Percentiles rank a stretch among this genome's conserved stretches.
Conservation (phyloP, 805 yeast species). For the Brettanomyces bruxellensis region DNA sequence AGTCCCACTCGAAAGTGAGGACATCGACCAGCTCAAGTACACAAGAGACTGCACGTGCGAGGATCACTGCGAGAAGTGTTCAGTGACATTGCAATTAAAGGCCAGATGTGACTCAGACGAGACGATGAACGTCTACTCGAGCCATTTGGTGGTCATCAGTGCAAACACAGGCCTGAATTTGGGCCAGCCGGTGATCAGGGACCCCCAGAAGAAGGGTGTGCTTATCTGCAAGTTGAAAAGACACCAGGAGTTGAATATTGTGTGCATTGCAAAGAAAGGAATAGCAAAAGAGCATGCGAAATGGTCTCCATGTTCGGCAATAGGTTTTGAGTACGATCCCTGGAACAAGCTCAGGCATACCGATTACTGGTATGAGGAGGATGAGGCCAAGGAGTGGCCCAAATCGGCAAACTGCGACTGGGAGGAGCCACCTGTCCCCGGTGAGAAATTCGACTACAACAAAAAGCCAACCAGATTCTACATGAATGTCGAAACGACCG, state of each 20-base stretch:
- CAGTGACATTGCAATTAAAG: slow-evolving; percentile 75
- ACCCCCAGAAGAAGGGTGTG: slow-evolving; percentile 73
- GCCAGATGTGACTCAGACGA: slow-evolving; percentile 83
- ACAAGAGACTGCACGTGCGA: slow-evolving; percentile 97
- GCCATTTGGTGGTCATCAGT: slow-evolving; percentile 49
- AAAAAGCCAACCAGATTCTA: slow-evolving; percentile 80
- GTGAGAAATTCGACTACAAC: slow-evolving; percentile 73
- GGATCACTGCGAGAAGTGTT: slow-evolving; percentile 91
- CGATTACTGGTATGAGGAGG: slow-evolving; percentile 92
- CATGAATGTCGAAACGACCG: slow-evolving; percentile 87
- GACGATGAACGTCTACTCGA: slow-evolving; percentile 83
- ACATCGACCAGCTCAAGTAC: slow-evolving; percentile 76
- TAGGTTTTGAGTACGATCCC: slow-evolving; percentile 97
- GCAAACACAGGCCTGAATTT: slow-evolving; percentile 28
- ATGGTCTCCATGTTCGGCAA: slow-evolving; percentile 95
- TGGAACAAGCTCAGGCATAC: slow-evolving; percentile 96
- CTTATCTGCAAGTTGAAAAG: slow-evolving; percentile 83
- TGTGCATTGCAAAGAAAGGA: slow-evolving; percentile 96
- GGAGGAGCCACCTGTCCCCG: slow-evolving; percentile 91
- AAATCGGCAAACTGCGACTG: slow-evolving; percentile 78
- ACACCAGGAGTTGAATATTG: slow-evolving; percentile 82
- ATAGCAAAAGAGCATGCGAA: slow-evolving; percentile 97
- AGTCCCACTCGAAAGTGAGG: slow-evolving; percentile 78
- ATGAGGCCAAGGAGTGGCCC: slow-evolving; percentile 91
- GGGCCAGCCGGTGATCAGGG: slow-evolving; percentile 83